A percentile compares a stretch with the other conserved stretches of the same genome.
phyloP scores from a whole-genome alignment of 2,329 filamentous ascomycete genomes.

The Penicillium palitans region DNA sequence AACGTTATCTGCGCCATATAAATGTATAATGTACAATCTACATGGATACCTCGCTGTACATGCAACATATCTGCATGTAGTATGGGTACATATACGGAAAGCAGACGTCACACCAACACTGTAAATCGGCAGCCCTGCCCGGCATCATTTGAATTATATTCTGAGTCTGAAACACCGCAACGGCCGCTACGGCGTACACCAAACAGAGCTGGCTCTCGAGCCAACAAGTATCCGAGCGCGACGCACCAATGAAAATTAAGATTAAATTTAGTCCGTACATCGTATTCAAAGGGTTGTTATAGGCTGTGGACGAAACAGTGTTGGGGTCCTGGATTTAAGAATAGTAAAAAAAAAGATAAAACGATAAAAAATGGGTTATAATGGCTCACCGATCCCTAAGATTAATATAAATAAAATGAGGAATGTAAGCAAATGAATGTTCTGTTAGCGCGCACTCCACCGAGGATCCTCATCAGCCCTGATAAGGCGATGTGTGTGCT shows the following conservation, averaged over 20 bases:
- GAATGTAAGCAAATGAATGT: background rate
- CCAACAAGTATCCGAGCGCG: constrained; percentile 2
- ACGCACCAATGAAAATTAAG: constrained; percentile 4
- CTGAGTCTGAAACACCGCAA: constrained; percentile 8
- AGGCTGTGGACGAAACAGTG: background rate
- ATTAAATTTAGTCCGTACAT: background rate
- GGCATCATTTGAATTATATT: background rate
- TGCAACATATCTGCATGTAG: background rate
- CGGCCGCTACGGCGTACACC: background rate
- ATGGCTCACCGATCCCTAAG: too few relatives aligned
- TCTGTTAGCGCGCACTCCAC: background rate
- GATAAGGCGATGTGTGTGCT: constrained; percentile 13
- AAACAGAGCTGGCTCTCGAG: background rate
- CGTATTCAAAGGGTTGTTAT: background rate
- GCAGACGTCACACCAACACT: background rate
- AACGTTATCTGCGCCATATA: background rate
- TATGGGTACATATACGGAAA: background rate
- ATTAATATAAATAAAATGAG: background rate
- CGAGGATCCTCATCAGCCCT: constrained; percentile 16
- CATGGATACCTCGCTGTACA: background rate
- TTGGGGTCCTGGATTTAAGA: background rate
- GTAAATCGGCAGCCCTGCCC: background rate
- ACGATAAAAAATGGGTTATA: too few relatives aligned
- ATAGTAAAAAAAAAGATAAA: background rate
- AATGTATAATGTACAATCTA: background rate